phyloP scores from a whole-genome alignment of 331 rosid genomes.

The Malus hybrid region DNA sequence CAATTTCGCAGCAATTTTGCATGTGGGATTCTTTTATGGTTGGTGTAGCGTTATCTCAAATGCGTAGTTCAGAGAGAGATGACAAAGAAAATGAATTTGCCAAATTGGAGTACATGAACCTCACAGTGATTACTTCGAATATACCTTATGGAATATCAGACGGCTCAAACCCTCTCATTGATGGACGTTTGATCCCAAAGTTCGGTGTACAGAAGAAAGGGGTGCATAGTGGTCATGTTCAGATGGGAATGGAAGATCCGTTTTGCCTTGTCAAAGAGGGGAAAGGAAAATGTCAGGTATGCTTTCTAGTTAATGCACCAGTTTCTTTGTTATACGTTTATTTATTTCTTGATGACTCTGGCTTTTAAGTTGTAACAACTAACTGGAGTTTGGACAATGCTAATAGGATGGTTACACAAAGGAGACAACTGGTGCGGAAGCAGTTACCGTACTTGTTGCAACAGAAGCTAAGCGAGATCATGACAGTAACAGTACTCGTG shows the following conservation, averaged over 20 bases:
- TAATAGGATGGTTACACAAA: slow-evolving; percentile 16
- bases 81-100: slow-evolving; percentile 6
- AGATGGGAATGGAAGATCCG: slow-evolving; percentile 5
- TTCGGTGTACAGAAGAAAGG: background rate
- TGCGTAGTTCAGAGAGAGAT: background rate
- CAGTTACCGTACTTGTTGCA: slow-evolving; percentile 12
- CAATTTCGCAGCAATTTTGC: background rate
- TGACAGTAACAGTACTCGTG: background rate
- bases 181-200: background rate
- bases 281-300: slow-evolving; percentile 18
- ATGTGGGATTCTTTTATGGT: slow-evolving; percentile 14
- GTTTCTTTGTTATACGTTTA: background rate
- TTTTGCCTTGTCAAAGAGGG: slow-evolving; percentile 1
- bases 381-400: background rate
- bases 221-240: slow-evolving; percentile 13
- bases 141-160: slow-evolving; percentile 10
- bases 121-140: slow-evolving; percentile 9
- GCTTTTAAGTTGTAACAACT: background rate
- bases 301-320: background rate
- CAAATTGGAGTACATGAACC: slow-evolving; percentile 12
- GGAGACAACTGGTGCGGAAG: slow-evolving; percentile 1
- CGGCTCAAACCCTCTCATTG: slow-evolving; percentile 14
- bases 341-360: background rate
- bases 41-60: slow-evolving; percentile 7
- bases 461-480: slow-evolving; percentile 10